Evolutionary conservation across 495 filamentous ascomycete genomes (phyloP).

Genomic region (Apodospora peruviana): DNA sequence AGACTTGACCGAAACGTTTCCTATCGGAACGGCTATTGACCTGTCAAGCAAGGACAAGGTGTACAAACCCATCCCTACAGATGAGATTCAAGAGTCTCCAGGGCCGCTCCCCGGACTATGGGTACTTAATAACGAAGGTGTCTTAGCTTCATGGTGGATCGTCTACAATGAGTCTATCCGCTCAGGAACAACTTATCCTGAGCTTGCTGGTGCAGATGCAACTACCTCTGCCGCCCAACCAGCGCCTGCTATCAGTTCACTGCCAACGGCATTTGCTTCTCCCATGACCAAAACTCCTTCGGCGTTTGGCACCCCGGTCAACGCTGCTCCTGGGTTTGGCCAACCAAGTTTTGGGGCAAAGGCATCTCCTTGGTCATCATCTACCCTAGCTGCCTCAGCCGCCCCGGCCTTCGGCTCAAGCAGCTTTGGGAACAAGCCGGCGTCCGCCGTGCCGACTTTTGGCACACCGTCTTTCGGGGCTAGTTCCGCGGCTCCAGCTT

Average conservation of each 20-base stretch:
- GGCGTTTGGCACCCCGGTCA: constrained; percentile 21
- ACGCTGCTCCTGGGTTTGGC: constrained; percentile 25
- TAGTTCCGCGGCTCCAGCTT: constrained; percentile 33
- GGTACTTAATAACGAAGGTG: constrained; percentile 83
- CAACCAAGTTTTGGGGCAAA: constrained; percentile 33
- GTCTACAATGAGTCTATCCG: constrained; percentile 83
- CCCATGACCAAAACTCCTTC: constrained; percentile 13
- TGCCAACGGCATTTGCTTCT: constrained; percentile 24
- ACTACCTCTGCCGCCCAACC: constrained; percentile 22
- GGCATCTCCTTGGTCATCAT: constrained; percentile 34
- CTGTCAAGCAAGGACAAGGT: constrained; percentile 77
- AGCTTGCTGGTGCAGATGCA: constrained; percentile 46
- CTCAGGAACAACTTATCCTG: constrained; percentile 63
- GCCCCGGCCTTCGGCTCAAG: constrained; percentile 34
- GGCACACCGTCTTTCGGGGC: constrained; percentile 32
- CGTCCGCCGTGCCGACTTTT: constrained; percentile 26
- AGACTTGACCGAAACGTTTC: constrained; percentile 61
- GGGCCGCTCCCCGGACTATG: constrained; percentile 82
- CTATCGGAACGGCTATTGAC: constrained; percentile 77
- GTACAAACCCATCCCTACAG: constrained; percentile 66
- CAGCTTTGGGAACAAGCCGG: constrained; percentile 33
- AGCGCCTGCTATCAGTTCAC: constrained; percentile 18
- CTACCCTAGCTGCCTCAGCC: constrained; percentile 17
- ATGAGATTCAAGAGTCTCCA: constrained; percentile 65
- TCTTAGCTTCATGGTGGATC: constrained; percentile 83